Conservation (phyloP, 2,329 filamentous ascomycete species). For the Trichoderma atrobrunneum region DNA sequence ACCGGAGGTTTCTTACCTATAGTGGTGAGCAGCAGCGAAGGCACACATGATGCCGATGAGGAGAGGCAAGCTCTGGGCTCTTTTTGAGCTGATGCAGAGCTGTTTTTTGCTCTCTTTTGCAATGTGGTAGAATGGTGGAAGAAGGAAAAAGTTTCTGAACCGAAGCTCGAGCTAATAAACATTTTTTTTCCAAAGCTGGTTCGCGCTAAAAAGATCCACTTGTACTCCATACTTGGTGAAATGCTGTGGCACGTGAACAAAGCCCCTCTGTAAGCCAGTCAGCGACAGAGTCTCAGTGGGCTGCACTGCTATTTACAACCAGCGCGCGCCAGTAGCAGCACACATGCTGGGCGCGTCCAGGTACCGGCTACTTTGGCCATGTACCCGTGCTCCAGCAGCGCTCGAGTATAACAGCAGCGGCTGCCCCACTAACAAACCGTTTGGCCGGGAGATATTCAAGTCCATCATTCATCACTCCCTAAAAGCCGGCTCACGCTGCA, state of each 20-base stretch:
- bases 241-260: slow-evolving; percentile 18
- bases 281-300: neutral
- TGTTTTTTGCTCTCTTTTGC: neutral
- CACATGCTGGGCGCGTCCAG: neutral
- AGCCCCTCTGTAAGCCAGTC: slow-evolving; percentile 7
- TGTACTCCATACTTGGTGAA: slow-evolving; percentile 14
- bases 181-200: slow-evolving; percentile 10
- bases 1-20: neutral
- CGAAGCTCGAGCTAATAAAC: slow-evolving; percentile 12
- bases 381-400: neutral
- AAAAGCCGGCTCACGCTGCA: neutral
- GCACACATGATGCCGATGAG: neutral
- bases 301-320: neutral
- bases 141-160: slow-evolving; percentile 2
- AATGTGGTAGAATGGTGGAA: neutral
- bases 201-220: slow-evolving; percentile 5
- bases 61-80: neutral
- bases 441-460: slow-evolving; percentile 5
- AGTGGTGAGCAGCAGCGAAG: neutral
- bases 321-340: neutral
- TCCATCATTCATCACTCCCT: neutral
- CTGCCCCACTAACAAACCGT: slow-evolving; percentile 14
- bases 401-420: slow-evolving; percentile 14
- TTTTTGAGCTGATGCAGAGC: neutral
- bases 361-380: neutral